These are phyloP conservation scores for Eucalyptus melliodora DNA, from an alignment of 345 rosid species.

Conservation along the genomic window DNA sequence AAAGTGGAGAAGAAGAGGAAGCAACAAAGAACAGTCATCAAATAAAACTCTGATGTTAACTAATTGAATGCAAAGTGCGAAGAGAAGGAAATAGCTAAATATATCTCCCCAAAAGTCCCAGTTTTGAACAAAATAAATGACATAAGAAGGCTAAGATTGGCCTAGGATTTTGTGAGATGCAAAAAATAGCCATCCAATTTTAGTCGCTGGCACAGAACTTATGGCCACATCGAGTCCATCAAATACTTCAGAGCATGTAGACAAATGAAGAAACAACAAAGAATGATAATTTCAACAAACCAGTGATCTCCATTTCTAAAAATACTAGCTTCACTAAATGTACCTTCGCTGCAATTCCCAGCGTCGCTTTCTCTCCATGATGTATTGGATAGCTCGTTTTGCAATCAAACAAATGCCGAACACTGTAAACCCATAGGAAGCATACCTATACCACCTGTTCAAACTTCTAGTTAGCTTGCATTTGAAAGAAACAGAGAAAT, in stretches of 20 bases:
- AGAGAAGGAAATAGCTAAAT: not conserved
- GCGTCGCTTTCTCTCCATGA: conserved; percentile 50
- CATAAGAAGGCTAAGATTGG: not conserved
- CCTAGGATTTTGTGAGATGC: not conserved
- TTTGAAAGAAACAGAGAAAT: not conserved
- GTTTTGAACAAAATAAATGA: not conserved
- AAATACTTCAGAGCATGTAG: not conserved
- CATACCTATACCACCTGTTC: conserved; percentile 65
- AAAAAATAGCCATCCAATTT: not conserved
- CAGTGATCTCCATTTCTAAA: not conserved
- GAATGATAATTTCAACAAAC: not conserved
- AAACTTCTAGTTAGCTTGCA: not conserved
- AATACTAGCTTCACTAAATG: not conserved
- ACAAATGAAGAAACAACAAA: not conserved
- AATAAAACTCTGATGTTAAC: not conserved
- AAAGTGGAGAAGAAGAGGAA: not conserved
- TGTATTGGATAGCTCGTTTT: conserved; percentile 33
- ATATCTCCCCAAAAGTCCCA: not conserved
- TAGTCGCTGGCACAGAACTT: not conserved
- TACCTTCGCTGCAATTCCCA: conserved; percentile 45
- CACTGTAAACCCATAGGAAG: conserved; percentile 56
- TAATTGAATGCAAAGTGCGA: not conserved
- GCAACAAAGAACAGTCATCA: not conserved
- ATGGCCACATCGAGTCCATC: not conserved
- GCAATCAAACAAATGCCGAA: conserved; percentile 59